Percentiles rank a stretch among this genome's conserved stretches.
Evolutionary conservation across 2,329 filamentous ascomycete genomes (phyloP).

Genomic region (Biscogniauxia mediterranea): DNA sequence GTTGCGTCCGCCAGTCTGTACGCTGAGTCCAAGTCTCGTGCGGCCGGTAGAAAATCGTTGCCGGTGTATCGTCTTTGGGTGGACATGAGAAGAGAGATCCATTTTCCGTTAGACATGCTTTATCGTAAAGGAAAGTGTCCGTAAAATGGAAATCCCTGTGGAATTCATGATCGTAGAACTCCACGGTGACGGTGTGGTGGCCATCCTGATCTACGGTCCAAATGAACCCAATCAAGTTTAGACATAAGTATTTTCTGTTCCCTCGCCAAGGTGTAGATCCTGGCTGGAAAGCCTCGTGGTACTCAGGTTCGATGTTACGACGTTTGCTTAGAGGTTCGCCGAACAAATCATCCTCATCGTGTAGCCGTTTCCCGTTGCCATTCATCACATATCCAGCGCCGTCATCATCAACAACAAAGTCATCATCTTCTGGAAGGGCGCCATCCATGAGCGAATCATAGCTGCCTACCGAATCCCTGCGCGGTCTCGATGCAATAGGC

Average conservation of each 20-base stretch:
- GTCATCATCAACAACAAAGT: conserved; percentile 94
- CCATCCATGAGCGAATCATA: conserved; percentile 79
- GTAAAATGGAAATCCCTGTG: conserved; percentile 97
- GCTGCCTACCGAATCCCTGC: conserved; percentile 68
- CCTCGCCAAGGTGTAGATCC: conserved; percentile 95
- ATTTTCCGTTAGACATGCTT: conserved; percentile 84
- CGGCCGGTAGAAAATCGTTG: conserved; percentile 91
- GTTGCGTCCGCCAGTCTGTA: conserved; percentile 81
- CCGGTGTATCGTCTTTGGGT: conserved; percentile 62
- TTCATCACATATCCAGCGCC: conserved; percentile 80
- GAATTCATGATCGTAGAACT: conserved; percentile 93
- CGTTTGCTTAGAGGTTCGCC: conserved; percentile 49
- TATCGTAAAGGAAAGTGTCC: conserved; percentile 93
- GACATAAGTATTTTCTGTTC: conserved; percentile 86
- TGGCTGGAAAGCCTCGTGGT: conserved; percentile 86
- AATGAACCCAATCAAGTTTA: conserved; percentile 90
- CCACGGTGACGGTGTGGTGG: conserved; percentile 90
- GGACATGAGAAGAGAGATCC: conserved; percentile 84
- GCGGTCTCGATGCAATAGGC: conserved; percentile 49
- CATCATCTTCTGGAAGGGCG: conserved; percentile 58
- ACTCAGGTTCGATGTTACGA: conserved; percentile 56
- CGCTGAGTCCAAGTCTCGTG: conserved; percentile 95
- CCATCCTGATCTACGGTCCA: conserved; percentile 97
- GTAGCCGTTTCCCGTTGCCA: conserved; percentile 47
- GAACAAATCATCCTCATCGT: conserved; percentile 51